Base-by-base conservation (phyloP, 2,329 filamentous ascomycete species). In the Nakataea oryzae region DNA sequence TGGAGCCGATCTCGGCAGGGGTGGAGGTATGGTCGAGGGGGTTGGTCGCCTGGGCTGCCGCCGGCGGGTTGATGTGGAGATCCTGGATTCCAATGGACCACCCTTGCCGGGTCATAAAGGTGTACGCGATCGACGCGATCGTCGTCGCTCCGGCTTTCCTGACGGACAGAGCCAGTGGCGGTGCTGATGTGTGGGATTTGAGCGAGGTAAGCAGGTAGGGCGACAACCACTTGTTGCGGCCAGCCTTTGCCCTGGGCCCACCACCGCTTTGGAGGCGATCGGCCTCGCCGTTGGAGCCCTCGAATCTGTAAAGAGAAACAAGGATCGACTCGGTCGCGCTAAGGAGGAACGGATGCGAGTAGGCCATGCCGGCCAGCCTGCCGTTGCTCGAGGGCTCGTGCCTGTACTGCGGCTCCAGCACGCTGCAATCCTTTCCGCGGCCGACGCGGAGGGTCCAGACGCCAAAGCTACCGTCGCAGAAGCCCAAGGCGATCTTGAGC, bases 71-170 rank as follows among this genome's bases (percentile, higher is more conserved):
- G 56, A 96, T 81, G 63, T 88, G 86, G 56, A 97, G 78, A 72
- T 97, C 93, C 72, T 97, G 93, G n/a, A 97, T 84, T 2, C 92
- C 93, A 21, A 96, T 83, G 9, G 89, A 92, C 90, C 93, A 97
- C 30, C 92, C 92, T 56, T 86, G 86, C 3, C 87, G 79, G 2
- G 89, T 89, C 21, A 88, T 86, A 66, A 96, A 86, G 0, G 90
- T 90, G 72, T 96, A 97, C 1, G 91, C 93, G 63, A 97, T 89
- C 0, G 90, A 92, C 2, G 91, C 89, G n/a, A 91, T 83, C 24
- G 91, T 83, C 13, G 83, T 83, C 3, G 78, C 76, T 0, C 83
- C 72, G 17, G 85, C 85, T 29, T 80, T 82, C n/a, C 92, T 85
- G 50, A 97, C 83, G 0, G 91, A 93, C n/a, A 96, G 76, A 0